Evolutionary conservation across 129 eudicot species (phyloP).

Genomic region (Helichrysum umbraculigerum): DNA sequence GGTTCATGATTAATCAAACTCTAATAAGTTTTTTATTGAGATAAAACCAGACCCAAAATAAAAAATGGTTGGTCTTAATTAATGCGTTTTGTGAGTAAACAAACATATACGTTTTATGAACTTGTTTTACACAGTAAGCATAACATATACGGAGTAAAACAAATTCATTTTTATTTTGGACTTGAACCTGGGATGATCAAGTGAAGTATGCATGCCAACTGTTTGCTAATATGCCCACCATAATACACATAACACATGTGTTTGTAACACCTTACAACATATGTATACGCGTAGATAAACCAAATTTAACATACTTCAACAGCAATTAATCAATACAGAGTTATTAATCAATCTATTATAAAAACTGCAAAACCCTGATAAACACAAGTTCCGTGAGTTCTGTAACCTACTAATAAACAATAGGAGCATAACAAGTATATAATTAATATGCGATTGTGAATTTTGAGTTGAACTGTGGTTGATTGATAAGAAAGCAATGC

Average conservation of each 20-base stretch:
- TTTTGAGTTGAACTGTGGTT: neutral
- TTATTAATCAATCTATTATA: no score
- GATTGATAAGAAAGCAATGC: neutral
- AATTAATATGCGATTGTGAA: no score
- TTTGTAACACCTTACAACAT: neutral
- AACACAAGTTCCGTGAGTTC: neutral
- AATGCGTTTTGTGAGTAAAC: no score
- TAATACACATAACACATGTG: no score
- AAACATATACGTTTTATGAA: no score
- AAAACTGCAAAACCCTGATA: neutral
- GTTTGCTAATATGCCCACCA: neutral
- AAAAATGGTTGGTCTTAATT: no score
- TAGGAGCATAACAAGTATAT: neutral
- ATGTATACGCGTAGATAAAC: neutral
- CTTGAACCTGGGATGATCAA: neutral
- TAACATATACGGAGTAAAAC: neutral
- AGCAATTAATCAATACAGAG: neutral
- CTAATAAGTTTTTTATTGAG: no score
- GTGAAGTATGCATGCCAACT: neutral
- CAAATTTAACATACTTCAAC: neutral
- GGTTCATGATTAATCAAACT: neutral
- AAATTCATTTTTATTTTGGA: no score
- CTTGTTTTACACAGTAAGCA: neutral
- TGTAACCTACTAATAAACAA: no score
- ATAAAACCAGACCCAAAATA: no score